A percentile compares a stretch with the other conserved stretches of the same genome.
phyloP scores from a whole-genome alignment of 345 rosid genomes.

The Lumnitzera littorea region DNA sequence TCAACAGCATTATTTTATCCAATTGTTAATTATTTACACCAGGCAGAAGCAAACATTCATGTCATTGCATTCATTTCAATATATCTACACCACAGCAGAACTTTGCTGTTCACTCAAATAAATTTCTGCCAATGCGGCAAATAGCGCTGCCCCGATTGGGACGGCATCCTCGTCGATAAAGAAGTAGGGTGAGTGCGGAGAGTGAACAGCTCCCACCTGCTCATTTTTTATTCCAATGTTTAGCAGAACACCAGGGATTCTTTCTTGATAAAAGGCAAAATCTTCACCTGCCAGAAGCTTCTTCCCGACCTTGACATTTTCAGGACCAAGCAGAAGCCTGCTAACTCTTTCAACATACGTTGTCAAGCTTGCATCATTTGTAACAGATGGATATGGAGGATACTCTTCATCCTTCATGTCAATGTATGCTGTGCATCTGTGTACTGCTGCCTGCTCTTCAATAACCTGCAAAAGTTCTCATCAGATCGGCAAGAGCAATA shows the following conservation, averaged over 20 bases:
- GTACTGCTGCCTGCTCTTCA: slow-evolving; percentile 55
- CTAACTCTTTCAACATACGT: slow-evolving; percentile 41
- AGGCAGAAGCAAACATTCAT: neutral
- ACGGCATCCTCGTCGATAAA: slow-evolving; percentile 72
- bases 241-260: slow-evolving; percentile 64
- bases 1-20: too few relatives aligned
- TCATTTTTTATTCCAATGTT: slow-evolving; percentile 63
- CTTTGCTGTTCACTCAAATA: slow-evolving; percentile 47
- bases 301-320: slow-evolving; percentile 30
- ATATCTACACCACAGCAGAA: slow-evolving; percentile 6
- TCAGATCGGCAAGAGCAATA: too few relatives aligned
- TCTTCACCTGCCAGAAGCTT: slow-evolving; percentile 81
- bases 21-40: neutral
- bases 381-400: slow-evolving; percentile 57
- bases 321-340: slow-evolving; percentile 46
- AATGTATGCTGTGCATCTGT: slow-evolving; percentile 51
- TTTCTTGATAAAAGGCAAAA: slow-evolving; percentile 71
- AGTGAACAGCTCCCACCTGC: slow-evolving; percentile 53
- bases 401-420: slow-evolving; percentile 33
- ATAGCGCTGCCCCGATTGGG: slow-evolving; percentile 70
- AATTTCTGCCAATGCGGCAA: slow-evolving; percentile 57
- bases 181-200: slow-evolving; percentile 70
- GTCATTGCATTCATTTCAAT: neutral
- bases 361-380: slow-evolving; percentile 55
- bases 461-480: slow-evolving; percentile 41